These are phyloP conservation scores for Podaxis rugospora DNA, from an alignment of 768 basidiomycete species.

Conservation along the genomic window DNA sequence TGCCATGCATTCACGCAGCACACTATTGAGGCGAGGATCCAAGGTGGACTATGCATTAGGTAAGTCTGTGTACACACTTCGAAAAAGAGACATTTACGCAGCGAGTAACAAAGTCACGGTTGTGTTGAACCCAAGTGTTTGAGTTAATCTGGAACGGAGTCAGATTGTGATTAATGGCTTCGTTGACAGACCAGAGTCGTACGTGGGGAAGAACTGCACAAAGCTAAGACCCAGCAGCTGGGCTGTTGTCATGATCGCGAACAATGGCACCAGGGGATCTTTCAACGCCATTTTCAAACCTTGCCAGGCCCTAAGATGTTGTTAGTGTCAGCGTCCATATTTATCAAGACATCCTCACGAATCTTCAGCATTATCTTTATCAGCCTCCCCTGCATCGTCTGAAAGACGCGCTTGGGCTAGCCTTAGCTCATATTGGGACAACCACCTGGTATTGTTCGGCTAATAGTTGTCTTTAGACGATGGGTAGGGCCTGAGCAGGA, in stretches of 20 bases:
- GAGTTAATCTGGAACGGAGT: slow-evolving; percentile 34
- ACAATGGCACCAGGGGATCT: slow-evolving; percentile 47
- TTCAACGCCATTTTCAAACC: slow-evolving; percentile 50
- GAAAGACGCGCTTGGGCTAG: slow-evolving; percentile 63
- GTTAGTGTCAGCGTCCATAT: not conserved
- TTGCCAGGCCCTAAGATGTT: slow-evolving; percentile 30
- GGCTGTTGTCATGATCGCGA: slow-evolving; percentile 42
- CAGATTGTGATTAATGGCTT: not conserved
- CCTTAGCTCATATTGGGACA: slow-evolving; percentile 41
- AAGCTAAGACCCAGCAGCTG: slow-evolving; percentile 51
- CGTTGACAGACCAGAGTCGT: slow-evolving; percentile 4
- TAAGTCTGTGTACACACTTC: not conserved
- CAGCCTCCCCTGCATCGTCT: slow-evolving; percentile 62
- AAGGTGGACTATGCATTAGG: slow-evolving; percentile 43
- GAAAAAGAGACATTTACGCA: slow-evolving; percentile 35
- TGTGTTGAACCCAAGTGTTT: slow-evolving; percentile 52
- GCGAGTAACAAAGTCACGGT: slow-evolving; percentile 50
- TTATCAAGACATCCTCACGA: slow-evolving; percentile 35
- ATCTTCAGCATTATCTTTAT: slow-evolving; percentile 48
- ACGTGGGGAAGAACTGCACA: slow-evolving; percentile 52
- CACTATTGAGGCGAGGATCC: slow-evolving; percentile 45
- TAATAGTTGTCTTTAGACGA: slow-evolving; percentile 16
- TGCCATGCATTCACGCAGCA: slow-evolving; percentile 49
- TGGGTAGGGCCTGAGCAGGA: too few relatives aligned
- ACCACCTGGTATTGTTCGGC: slow-evolving; percentile 58